Base-by-base conservation (phyloP, 1,284 basidiomycete species). In the Clitocybe nebularis region DNA sequence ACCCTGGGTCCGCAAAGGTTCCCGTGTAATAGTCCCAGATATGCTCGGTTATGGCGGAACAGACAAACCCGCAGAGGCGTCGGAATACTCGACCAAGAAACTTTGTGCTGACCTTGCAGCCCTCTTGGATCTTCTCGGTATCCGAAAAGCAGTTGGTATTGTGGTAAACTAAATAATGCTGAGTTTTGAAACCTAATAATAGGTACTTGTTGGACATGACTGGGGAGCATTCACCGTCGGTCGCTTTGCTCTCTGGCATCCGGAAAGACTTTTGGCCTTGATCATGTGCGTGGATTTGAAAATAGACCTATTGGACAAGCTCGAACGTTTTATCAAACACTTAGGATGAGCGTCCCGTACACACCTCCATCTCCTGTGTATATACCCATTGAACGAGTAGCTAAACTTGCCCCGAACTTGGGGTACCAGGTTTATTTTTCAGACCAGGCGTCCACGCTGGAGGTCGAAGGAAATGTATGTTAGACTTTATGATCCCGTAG, bases 151-250 rank as follows among this genome's bases (percentile, higher is more conserved):
- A 20, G 78, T 83, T 52, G 48, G 78, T 63, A 9, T 50, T 39
- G 14, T 25, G 39, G 14, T 13, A n/a, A 29, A n/a, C n/a, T n/a
- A n/a, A n/a, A n/a, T n/a, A 29, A 28, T 38, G 34, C 41, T 39
- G 25, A 0, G 26, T 28, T 29, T 14, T 24, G 3, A 11, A 32
- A 41, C 24, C 14, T 43, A 17, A 21, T 9, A 36, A 28, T 41
- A 84, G 80, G 68, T 85, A 9, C 59, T 86, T 36, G 66, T 85
- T 47, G 84, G 82, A 2, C 85, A 87, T 49, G 84, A 88, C 52
- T 87, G 84, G 84, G 85, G 84, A 2, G 64, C 80, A 5, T 74
- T 66, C 47, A 72, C 66, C 5, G 80, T 69, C 3, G 69, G 70
- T 24, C 69, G 82, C 16, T 82, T 88, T 50, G 77, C 81, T 9